Evolutionary conservation across 495 filamentous ascomycete species (phyloP), one percentile per base, ranked within the genome.

Genomic region (Penicillium cosmopolitanum): DNA sequence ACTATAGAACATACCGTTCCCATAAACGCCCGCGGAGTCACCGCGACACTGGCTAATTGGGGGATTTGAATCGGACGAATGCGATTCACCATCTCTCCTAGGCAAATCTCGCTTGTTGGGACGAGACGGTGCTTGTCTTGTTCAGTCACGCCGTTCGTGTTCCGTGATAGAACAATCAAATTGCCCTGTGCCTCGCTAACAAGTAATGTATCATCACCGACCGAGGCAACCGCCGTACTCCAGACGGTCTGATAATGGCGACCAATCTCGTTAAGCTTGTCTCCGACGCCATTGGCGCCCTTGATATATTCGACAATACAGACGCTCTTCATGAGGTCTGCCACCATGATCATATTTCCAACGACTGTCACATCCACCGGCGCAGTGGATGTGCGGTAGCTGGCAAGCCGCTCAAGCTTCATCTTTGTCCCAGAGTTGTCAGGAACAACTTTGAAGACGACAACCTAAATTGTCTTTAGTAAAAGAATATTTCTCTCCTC

Each of bases 271-370:
- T 70, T 77, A 43, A 97, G 77, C 60, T 74, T 62, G 75, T 83
- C 76, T 28, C 71, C 62, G 7, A 75, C 67, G 0, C 72, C 80
- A 31, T 63, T 72, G 35, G 75, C 64, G 8, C 81, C 80, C 16
- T 77, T 77, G 9, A 77, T 73, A 64, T 85, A 93, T 66, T 91
- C 75, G 11, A 97, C 77, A 10, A 98, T 70, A 15, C 89, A 89
- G 38, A 95, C 77, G 34, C 90, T 94, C 77, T 97, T 97, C 92
- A 96, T 98, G 40, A 99, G 77, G 64, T 99, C 95, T 1, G 87
- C 90, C 5, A 99, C 86, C 0, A 89, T 89, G 60, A 98, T 94
- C 28, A 84, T 9, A 56, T 89, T 82, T 13, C 75, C 85, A 15
- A 80, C 79, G 10, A 96, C 81, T 12, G 85, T 82, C n/a, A 99